phyloP scores from a whole-genome alignment of 2,329 filamentous ascomycete species.

The Drechslerella stenobrocha region DNA sequence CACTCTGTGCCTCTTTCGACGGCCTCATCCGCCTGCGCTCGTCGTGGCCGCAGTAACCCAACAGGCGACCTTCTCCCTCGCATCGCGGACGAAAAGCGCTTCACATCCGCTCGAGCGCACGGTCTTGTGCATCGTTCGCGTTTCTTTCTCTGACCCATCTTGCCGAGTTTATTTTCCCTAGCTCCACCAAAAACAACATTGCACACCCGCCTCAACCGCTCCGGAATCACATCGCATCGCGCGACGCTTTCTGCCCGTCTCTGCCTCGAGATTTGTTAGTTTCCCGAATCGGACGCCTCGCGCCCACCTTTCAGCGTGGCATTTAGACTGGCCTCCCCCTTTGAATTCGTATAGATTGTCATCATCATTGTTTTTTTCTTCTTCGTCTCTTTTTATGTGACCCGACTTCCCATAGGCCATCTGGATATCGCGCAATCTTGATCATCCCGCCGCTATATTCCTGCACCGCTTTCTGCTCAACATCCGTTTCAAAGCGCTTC shows the following conservation, averaged over 20 bases:
- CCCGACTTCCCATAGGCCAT: conserved; percentile 25
- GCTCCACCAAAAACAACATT: conserved; percentile 47
- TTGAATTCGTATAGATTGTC: not conserved
- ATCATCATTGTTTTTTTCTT: not conserved
- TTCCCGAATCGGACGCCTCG: not conserved
- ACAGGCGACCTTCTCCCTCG: conserved; percentile 23
- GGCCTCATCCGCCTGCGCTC: conserved; percentile 4
- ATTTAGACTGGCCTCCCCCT: not conserved
- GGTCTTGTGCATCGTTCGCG: conserved; percentile 10
- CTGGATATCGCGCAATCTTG: conserved; percentile 48
- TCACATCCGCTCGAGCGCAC: not conserved
- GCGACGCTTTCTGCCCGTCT: not conserved
- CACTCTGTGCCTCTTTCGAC: not conserved
- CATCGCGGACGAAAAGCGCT: conserved; percentile 17
- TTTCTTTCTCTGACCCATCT: conserved; percentile 20
- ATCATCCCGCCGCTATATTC: conserved; percentile 42
- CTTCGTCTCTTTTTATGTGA: conserved; percentile 10
- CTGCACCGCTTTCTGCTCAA: conserved; percentile 38
- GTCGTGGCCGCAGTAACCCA: too few species aligned
- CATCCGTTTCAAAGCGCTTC: conserved; percentile 46
- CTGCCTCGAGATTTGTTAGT: too few species aligned
- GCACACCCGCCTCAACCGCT: conserved; percentile 27
- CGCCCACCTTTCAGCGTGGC: not conserved
- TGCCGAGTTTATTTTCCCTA: conserved; percentile 40
- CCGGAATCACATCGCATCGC: not conserved